These are phyloP conservation scores for Cercospora sojina DNA, from an alignment of 2,329 filamentous ascomycete species.

Conservation along the genomic window DNA sequence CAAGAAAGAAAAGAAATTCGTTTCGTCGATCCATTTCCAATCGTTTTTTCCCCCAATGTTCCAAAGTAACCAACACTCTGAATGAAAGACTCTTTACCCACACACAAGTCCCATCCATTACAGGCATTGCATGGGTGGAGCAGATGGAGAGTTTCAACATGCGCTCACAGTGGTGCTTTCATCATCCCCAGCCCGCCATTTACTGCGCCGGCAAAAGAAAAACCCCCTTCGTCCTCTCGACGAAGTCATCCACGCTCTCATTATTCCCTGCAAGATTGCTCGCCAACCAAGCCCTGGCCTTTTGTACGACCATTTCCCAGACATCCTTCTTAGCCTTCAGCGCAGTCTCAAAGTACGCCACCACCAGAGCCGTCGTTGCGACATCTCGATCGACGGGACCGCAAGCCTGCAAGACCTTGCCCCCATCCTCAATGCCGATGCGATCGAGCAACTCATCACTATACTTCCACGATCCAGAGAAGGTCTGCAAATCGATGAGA, in stretches of 20 bases:
- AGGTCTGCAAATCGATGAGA: slow-evolving; percentile 57
- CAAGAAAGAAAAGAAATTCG: no score
- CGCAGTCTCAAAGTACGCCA: slow-evolving; percentile 52
- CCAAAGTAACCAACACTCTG: no score
- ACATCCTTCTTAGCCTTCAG: slow-evolving; percentile 51
- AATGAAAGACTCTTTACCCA: no score
- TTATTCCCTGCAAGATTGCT: not conserved
- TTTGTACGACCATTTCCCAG: slow-evolving; percentile 65
- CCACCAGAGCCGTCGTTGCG: slow-evolving; percentile 44
- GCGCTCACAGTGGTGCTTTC: not conserved
- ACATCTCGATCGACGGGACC: slow-evolving; percentile 23
- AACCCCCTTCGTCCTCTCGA: not conserved
- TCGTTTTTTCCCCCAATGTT: no score
- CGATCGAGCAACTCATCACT: slow-evolving; percentile 23
- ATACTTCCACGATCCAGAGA: slow-evolving; percentile 55
- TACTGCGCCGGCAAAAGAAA: not conserved
- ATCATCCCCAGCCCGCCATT: not conserved
- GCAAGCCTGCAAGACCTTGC: slow-evolving; percentile 6
- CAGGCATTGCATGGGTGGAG: no score
- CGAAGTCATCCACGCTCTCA: slow-evolving; percentile 8
- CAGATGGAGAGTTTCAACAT: no score
- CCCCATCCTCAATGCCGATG: slow-evolving; percentile 16
- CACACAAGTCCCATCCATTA: no score
- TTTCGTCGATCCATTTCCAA: no score
- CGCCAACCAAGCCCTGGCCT: slow-evolving; percentile 47